These are phyloP conservation scores for Thalassiosira hispida DNA, from an alignment of 352 stramenopile species.

Conservation along the genomic window DNA sequence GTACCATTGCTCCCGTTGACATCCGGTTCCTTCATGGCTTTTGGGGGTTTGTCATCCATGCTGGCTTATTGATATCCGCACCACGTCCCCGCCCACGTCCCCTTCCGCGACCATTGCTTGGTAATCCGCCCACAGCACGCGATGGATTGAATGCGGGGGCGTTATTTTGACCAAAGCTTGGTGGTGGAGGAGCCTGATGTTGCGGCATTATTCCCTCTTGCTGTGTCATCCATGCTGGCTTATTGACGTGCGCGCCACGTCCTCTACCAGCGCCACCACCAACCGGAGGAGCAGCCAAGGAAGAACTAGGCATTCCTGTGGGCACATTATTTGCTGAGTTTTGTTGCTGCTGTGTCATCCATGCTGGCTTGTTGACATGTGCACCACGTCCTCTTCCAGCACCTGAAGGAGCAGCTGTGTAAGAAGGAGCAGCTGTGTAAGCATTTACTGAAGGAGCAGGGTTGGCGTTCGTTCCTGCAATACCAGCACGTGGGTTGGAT, in stretches of 20 bases:
- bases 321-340: neutral
- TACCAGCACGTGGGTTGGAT: too few species aligned
- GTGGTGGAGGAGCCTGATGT: constrained; percentile 14
- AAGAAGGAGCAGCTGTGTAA: too few species aligned
- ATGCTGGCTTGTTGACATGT: constrained; percentile 11
- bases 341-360: constrained; percentile 17
- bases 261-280: constrained; percentile 9
- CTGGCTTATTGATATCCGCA: constrained; percentile 26
- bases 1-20: too few species aligned
- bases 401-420: too few species aligned
- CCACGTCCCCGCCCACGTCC: constrained; percentile 24
- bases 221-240: constrained; percentile 43
- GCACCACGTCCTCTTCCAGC: constrained; percentile 2
- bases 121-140: neutral
- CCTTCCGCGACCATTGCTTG: neutral
- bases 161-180: neutral
- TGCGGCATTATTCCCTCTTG: neutral
- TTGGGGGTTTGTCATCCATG: constrained; percentile 40
- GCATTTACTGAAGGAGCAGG: too few species aligned
- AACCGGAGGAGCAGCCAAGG: neutral
- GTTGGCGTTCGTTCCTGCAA: too few species aligned
- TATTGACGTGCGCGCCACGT: constrained; percentile 33
- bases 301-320: neutral
- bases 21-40: too few species aligned
- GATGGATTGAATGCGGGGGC: neutral